phyloP scores from a whole-genome alignment of 2,329 filamentous ascomycete species.

The Colletotrichum eleusines region DNA sequence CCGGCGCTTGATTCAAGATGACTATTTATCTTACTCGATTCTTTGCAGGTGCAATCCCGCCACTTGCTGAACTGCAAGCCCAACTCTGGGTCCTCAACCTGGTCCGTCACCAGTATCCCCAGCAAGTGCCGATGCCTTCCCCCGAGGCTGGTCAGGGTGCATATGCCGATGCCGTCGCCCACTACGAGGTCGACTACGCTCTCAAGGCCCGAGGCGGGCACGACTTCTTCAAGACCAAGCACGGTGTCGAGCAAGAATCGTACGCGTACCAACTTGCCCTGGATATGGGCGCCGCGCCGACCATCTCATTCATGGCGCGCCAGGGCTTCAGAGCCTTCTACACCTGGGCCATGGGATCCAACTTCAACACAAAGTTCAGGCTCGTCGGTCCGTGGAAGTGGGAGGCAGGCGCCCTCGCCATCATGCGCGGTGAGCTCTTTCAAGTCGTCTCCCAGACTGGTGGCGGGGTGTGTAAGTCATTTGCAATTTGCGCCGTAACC shows the following conservation, averaged over 20 bases:
- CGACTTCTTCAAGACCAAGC: conserved; percentile 51
- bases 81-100: conserved; percentile 60
- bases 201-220: conserved; percentile 52
- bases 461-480: conserved; percentile 53
- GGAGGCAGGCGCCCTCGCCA: conserved; percentile 49
- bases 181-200: conserved; percentile 56
- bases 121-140: conserved; percentile 38
- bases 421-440: conserved; percentile 59
- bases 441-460: conserved; percentile 53
- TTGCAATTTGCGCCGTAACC: too few species aligned
- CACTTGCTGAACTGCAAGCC: conserved; percentile 61
- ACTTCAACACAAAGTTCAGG: conserved; percentile 63
- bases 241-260: conserved; percentile 62
- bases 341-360: conserved; percentile 62
- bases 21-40: conserved; percentile 8
- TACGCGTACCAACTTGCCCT: conserved; percentile 64
- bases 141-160: background rate
- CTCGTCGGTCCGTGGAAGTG: conserved; percentile 59
- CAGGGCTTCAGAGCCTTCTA: conserved; percentile 53
- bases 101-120: conserved; percentile 48
- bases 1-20: too few species aligned
- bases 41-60: conserved; percentile 57
- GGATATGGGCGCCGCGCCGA: conserved; percentile 59
- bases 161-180: conserved; percentile 45
- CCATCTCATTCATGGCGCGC: conserved; percentile 50